These are phyloP conservation scores for Hypoxylon sp. DNA, from an alignment of 2,329 filamentous ascomycete species.

Conservation along the genomic window DNA sequence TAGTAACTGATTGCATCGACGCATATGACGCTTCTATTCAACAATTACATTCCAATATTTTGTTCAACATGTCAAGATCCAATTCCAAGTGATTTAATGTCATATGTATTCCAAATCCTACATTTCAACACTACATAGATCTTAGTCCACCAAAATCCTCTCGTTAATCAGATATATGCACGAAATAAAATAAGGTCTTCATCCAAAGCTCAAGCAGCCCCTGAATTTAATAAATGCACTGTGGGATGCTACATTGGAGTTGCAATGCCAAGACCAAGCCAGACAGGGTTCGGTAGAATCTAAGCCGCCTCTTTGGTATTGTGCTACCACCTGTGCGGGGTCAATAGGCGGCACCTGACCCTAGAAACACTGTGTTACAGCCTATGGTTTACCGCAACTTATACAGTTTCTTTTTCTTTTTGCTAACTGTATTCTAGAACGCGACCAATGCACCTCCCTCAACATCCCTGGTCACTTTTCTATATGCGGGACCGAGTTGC, in stretches of 20 bases:
- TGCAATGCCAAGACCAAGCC: slow-evolving; percentile 22
- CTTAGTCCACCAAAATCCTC: no score
- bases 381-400: background rate
- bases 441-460: slow-evolving; percentile 18
- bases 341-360: slow-evolving; percentile 2
- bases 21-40: slow-evolving; percentile 7
- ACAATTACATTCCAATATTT: no score
- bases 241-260: slow-evolving; percentile 27
- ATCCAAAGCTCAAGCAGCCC: slow-evolving; percentile 19
- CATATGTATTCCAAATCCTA: no score
- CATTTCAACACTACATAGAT: background rate
- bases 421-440: slow-evolving; percentile 32
- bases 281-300: slow-evolving; percentile 22
- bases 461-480: slow-evolving; percentile 1
- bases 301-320: slow-evolving; percentile 28
- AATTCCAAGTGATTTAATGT: no score
- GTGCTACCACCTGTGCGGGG: slow-evolving; percentile 28
- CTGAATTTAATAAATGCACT: slow-evolving; percentile 36
- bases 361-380: slow-evolving; percentile 16
- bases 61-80: no score
- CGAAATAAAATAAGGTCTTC: slow-evolving; percentile 11
- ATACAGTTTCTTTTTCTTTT: slow-evolving; percentile 12
- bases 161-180: slow-evolving; percentile 27
- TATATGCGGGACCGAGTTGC: slow-evolving; percentile 10
- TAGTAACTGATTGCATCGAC: slow-evolving; percentile 17